Evolutionary conservation across 23 red algal species (phyloP), one percentile per base, ranked within the genome.

Genomic region (Gracilaria gracilis): DNA sequence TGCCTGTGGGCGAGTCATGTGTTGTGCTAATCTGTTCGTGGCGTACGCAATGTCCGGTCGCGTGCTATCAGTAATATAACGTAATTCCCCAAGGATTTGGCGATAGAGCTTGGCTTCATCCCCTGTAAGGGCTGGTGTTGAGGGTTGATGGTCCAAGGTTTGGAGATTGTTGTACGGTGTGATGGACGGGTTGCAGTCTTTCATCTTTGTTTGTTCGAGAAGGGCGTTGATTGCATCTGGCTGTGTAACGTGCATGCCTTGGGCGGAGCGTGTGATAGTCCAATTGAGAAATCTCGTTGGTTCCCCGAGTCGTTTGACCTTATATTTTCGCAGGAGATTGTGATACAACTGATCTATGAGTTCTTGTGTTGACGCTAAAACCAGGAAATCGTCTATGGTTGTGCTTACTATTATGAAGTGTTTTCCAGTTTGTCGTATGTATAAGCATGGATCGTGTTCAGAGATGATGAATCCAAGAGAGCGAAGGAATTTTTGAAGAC

Each of bases 11-110:
- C 29, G 3, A 0, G 27, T 6, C 78, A 82, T 82, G 50, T 82
- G 42, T 57, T 82, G 57, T 19, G 65, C 23, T 38, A 70, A 5
- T 3, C 14, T 16, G 25, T 70, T 70, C 9, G 65, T 70, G 9
- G 28, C 81, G 0, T 44, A 70, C 17, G 57, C 21, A 28, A 85
- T 67, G n/a, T 85, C 81, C 20, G 57, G 81, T 4, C 62, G 31
- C 13, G 61, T 72, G 59, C 57, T 47, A 0, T 85, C 28, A 9
- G 81, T 47, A 33, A 85, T 85, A 17, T 38, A 85, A 9, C 59
- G 23, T 62, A 85, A 46, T 67, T 50, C 61, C 1, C 81, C 54
- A 46, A 85, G 81, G 11, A 64, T 50, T n/a, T 62, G 31, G 7
- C 61, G n/a, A n/a, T 37, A 85, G 23, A 39, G 39, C 50, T 4